A percentile compares a stretch with the other conserved stretches of the same genome.
phyloP scores from a whole-genome alignment of 2,329 filamentous ascomycete genomes.

The Stemphylium beticola region DNA sequence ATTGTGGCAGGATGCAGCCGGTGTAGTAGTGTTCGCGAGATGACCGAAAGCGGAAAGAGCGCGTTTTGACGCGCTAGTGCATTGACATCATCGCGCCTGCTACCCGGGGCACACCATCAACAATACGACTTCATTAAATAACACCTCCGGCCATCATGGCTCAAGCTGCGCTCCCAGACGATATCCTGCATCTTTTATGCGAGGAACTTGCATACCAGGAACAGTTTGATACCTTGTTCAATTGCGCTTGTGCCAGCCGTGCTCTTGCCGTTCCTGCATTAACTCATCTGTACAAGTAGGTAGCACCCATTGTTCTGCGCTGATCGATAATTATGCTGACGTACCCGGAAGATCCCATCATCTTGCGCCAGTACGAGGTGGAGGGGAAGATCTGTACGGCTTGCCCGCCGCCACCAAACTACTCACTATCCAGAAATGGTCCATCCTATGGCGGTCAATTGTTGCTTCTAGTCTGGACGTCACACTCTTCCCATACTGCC shows the following conservation, averaged over 20 bases:
- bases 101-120: background rate
- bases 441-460: slow-evolving; percentile 71
- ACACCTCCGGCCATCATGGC: slow-evolving; percentile 26
- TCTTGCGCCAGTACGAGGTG: slow-evolving; percentile 53
- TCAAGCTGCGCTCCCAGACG: slow-evolving; percentile 56
- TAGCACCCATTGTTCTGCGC: slow-evolving; percentile 6
- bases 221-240: slow-evolving; percentile 67
- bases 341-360: slow-evolving; percentile 49
- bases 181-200: slow-evolving; percentile 67
- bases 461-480: slow-evolving; percentile 67
- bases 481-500: slow-evolving; percentile 72
- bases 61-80: slow-evolving; percentile 30
- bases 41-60: slow-evolving; percentile 20
- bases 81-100: slow-evolving; percentile 21
- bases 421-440: slow-evolving; percentile 62
- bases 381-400: slow-evolving; percentile 47
- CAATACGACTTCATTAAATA: slow-evolving; percentile 1
- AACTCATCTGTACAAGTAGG: slow-evolving; percentile 67
- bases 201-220: slow-evolving; percentile 62
- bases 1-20: slow-evolving; percentile 12
- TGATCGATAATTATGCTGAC: background rate
- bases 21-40: slow-evolving; percentile 5
- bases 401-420: slow-evolving; percentile 50
- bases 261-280: slow-evolving; percentile 65
- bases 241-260: slow-evolving; percentile 62